Conservation (phyloP, 768 basidiomycete genomes). For the Russula abietina region DNA sequence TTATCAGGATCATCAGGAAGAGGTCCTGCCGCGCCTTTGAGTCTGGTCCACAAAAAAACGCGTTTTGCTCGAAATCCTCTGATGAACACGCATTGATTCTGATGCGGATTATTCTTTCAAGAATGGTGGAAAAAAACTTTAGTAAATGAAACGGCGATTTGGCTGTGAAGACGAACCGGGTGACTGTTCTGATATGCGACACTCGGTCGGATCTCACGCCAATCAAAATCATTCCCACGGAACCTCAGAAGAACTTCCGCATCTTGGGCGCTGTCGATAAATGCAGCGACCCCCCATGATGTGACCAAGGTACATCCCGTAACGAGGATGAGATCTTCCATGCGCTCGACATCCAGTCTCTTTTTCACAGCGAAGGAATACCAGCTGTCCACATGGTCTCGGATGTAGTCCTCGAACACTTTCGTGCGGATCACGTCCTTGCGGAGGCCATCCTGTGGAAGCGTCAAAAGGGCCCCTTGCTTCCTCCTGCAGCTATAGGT, state of each 20-base stretch:
- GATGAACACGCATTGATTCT: constrained; percentile 16
- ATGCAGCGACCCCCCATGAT: constrained; percentile 7
- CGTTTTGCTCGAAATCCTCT: constrained; percentile 13
- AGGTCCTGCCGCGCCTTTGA: constrained; percentile 7
- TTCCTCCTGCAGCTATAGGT: neutral
- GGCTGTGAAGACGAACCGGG: neutral
- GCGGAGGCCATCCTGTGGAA: constrained; percentile 1
- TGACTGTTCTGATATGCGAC: neutral
- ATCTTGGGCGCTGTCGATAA: neutral
- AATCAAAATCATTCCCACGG: neutral
- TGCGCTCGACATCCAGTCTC: neutral
- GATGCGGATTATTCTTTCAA: neutral
- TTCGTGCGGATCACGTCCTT: constrained; percentile 6
- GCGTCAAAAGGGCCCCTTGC: neutral
- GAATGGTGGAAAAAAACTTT: neutral
- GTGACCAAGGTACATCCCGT: constrained; percentile 9
- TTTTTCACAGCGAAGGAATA: neutral
- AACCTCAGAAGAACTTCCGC: neutral
- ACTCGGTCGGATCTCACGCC: neutral
- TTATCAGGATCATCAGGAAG: constrained; percentile 4
- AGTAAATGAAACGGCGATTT: neutral
- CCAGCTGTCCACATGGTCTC: constrained; percentile 3
- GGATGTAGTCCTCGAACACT: constrained; percentile 9
- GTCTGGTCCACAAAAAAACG: neutral
- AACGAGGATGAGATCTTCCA: constrained; percentile 19